These are phyloP conservation scores for Coniella vitis DNA, from an alignment of 2,329 filamentous ascomycete species.

Conservation along the genomic window DNA sequence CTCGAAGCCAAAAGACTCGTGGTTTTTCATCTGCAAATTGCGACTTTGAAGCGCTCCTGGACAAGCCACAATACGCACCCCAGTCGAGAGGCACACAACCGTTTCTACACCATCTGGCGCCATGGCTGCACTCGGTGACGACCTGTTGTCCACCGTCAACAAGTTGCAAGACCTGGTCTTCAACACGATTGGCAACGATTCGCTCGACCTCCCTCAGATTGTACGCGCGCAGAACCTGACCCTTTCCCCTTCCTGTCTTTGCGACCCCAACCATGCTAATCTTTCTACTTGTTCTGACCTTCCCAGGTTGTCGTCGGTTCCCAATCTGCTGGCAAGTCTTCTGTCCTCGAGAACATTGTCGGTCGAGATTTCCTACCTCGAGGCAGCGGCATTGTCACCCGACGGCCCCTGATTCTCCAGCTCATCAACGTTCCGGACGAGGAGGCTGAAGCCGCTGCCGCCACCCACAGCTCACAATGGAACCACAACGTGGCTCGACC, in stretches of 20 bases:
- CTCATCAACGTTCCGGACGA: conserved; percentile 93
- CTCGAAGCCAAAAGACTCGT: too few relatives aligned
- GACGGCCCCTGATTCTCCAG: conserved; percentile 89
- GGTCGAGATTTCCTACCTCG: conserved; percentile 94
- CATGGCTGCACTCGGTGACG: conserved; percentile 95
- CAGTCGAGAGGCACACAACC: background rate
- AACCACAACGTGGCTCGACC: conserved; percentile 57
- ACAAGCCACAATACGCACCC: background rate
- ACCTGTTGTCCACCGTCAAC: conserved; percentile 92
- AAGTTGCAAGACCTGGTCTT: conserved; percentile 98
- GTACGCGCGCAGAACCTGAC: conserved; percentile 46
- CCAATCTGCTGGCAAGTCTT: conserved; percentile 97
- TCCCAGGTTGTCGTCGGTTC: conserved; percentile 91
- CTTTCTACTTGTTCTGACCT: background rate
- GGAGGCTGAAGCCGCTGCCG: conserved; percentile 32
- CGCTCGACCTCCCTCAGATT: conserved; percentile 94
- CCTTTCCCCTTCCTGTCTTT: background rate
- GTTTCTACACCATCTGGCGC: conserved; percentile 18
- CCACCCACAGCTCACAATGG: conserved; percentile 12
- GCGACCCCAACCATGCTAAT: background rate
- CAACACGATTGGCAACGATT: conserved; percentile 99
- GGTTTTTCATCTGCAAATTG: too few relatives aligned
- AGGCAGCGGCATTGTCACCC: conserved; percentile 93
- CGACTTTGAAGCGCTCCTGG: background rate
- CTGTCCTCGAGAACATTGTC: conserved; percentile 97